A percentile compares a stretch with the other conserved stretches of the same genome.
phyloP scores from a whole-genome alignment of 2,329 filamentous ascomycete genomes.

The Cladobotryum mycophilum region DNA sequence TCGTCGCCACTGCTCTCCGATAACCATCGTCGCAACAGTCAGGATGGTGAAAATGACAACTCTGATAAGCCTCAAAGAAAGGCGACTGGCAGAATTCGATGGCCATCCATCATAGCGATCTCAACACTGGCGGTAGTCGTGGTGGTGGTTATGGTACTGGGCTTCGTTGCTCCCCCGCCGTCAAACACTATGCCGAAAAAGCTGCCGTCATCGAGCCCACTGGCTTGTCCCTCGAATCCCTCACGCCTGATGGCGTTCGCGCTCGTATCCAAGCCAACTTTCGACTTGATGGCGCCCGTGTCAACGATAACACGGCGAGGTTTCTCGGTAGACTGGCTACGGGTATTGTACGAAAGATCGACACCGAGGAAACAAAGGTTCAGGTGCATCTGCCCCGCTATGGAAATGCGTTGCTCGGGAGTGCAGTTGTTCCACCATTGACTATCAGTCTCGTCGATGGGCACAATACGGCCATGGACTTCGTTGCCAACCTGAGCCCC shows the following conservation, averaged over 20 bases:
- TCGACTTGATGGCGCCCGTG: conserved; percentile 68
- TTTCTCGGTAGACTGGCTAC: conserved; percentile 72
- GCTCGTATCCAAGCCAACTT: conserved; percentile 80
- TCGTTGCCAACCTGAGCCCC: conserved; percentile 68
- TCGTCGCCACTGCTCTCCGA: conserved; percentile 47
- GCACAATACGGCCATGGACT: conserved; percentile 69
- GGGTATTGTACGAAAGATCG: conserved; percentile 70
- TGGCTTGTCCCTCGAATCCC: conserved; percentile 75
- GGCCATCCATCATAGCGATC: conserved; percentile 75
- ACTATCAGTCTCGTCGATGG: conserved; percentile 72
- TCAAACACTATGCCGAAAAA: conserved; percentile 81
- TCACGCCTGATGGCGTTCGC: conserved; percentile 70
- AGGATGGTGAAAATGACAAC: conserved; percentile 33
- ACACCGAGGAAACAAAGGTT: conserved; percentile 66
- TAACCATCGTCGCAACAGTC: conserved; percentile 7
- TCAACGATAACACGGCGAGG: conserved; percentile 63
- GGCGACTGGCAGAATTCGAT: conserved; percentile 39
- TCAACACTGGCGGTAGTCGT: conserved; percentile 55
- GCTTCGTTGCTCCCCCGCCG: conserved; percentile 75
- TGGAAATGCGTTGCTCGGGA: conserved; percentile 68
- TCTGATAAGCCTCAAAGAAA: conserved; percentile 15
- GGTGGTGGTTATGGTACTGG: conserved; percentile 65
- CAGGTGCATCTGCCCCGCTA: conserved; percentile 80
- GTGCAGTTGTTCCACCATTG: conserved; percentile 67
- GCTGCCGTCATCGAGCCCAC: conserved; percentile 77